Evolutionary conservation across 805 yeast species (phyloP).

Genomic region (Komagataella pseudopastoris): DNA sequence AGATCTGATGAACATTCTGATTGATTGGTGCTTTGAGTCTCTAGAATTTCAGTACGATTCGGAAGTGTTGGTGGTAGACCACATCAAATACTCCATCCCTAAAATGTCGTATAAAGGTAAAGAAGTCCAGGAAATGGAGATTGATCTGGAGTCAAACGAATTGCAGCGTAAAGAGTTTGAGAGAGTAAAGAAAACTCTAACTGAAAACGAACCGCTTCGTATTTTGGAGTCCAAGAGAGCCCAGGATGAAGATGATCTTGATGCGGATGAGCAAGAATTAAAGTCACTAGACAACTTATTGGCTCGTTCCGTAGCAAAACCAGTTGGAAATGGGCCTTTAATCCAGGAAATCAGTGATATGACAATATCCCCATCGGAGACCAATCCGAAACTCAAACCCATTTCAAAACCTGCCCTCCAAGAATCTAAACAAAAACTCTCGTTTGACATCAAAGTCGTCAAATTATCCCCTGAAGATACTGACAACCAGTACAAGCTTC

Average conservation of each 20-base stretch:
- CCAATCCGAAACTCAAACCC: background rate
- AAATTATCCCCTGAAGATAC: slow-evolving; percentile 14
- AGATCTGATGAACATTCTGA: slow-evolving; percentile 49
- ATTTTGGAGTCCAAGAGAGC: slow-evolving; percentile 25
- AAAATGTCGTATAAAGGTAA: slow-evolving; percentile 64
- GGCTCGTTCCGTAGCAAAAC: slow-evolving; percentile 1
- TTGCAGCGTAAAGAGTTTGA: slow-evolving; percentile 19
- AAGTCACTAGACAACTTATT: slow-evolving; percentile 4
- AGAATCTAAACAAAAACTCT: slow-evolving; percentile 7
- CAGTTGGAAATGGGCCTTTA: slow-evolving; percentile 21
- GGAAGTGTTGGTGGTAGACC: slow-evolving; percentile 32
- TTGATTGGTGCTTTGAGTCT: slow-evolving; percentile 79
- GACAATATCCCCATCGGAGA: slow-evolving; percentile 2
- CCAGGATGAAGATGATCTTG: slow-evolving; percentile 9
- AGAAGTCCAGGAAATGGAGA: slow-evolving; percentile 25
- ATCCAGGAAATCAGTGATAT: slow-evolving; percentile 40
- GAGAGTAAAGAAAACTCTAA: slow-evolving; percentile 15
- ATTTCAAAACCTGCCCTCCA: background rate
- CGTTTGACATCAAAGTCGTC: slow-evolving; percentile 6
- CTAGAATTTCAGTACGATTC: slow-evolving; percentile 28
- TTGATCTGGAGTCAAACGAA: slow-evolving; percentile 28
- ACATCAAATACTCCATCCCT: slow-evolving; percentile 51
- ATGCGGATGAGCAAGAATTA: slow-evolving; percentile 1
- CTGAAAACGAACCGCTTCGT: slow-evolving; percentile 27
- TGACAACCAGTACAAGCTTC: slow-evolving; percentile 5